These are phyloP conservation scores for Sporothrix luriei DNA, from an alignment of 2,329 filamentous ascomycete genomes.

Conservation along the genomic window DNA sequence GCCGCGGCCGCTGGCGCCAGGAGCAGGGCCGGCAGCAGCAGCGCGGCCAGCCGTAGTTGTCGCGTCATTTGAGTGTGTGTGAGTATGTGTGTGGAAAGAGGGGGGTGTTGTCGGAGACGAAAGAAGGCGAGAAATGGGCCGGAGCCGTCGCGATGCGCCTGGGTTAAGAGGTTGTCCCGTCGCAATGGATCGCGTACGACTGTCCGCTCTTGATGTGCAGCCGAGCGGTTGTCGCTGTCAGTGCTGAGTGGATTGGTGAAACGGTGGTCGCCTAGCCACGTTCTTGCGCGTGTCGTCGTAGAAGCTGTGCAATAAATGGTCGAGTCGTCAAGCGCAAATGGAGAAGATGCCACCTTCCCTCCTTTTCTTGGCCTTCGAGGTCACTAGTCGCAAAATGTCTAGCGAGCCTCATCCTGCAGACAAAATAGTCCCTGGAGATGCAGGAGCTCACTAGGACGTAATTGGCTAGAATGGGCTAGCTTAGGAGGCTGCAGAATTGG, in stretches of 20 bases:
- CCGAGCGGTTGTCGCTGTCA: background rate
- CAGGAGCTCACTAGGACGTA: background rate
- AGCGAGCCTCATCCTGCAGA: no score
- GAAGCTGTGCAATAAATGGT: background rate
- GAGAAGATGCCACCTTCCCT: conserved; percentile 26
- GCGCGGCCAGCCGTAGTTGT: conserved; percentile 22
- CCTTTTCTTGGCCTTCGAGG: conserved; percentile 18
- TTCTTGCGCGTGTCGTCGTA: no score
- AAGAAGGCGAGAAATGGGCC: background rate
- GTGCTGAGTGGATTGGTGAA: background rate
- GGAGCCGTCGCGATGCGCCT: conserved; percentile 4
- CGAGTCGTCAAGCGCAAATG: background rate
- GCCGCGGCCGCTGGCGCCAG: conserved; percentile 38
- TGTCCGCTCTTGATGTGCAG: background rate
- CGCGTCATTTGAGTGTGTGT: conserved; percentile 29
- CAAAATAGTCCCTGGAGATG: background rate
- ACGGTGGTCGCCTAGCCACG: background rate
- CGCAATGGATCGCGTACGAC: background rate
- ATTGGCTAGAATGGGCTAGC: conserved; percentile 2
- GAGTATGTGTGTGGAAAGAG: no score
- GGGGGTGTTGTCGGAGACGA: background rate
- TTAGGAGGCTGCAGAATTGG: conserved; percentile 5
- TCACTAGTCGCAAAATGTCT: conserved; percentile 2
- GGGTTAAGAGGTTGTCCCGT: background rate
- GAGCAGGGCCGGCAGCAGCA: conserved; percentile 19